Percentiles rank a stretch among this genome's conserved stretches.
These are phyloP conservation scores for Strobilomyces echinocephalus DNA, from an alignment of 768 basidiomycete genomes.

Conservation along the genomic window DNA sequence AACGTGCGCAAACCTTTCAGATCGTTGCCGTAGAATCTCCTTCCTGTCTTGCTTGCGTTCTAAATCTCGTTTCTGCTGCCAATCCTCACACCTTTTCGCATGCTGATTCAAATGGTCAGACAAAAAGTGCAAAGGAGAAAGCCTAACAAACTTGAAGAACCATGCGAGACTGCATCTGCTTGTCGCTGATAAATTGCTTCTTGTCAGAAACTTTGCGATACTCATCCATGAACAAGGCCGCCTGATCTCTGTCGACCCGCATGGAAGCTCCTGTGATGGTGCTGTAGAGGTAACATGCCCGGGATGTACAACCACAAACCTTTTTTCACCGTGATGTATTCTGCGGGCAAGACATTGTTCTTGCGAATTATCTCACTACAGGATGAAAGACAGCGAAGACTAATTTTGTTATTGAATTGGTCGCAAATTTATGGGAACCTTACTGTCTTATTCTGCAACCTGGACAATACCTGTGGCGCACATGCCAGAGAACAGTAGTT, in stretches of 20 bases:
- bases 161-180: not conserved
- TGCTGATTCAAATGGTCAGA: constrained; percentile 1
- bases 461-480: constrained; percentile 15
- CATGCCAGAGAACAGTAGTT: not conserved
- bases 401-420: not conserved
- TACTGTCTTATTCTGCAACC: not conserved
- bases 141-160: not conserved
- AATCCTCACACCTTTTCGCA: not conserved
- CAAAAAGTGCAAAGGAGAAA: not conserved
- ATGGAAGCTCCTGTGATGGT: too few species aligned
- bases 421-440: not conserved
- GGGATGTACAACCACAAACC: not conserved
- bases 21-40: not conserved
- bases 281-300: not conserved
- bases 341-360: not conserved
- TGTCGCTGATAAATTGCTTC: constrained; percentile 1
- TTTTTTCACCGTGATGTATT: not conserved
- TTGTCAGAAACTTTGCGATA: constrained; percentile 3
- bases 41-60: not conserved
- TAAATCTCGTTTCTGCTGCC: not conserved
- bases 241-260: constrained; percentile 6
- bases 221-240: constrained; percentile 6
- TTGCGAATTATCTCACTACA: not conserved
- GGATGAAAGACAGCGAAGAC: not conserved
- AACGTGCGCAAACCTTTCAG: not conserved